Evolutionary conservation across 2,329 filamentous ascomycete genomes (phyloP).

Genomic region (Xylariaceae sp.): DNA sequence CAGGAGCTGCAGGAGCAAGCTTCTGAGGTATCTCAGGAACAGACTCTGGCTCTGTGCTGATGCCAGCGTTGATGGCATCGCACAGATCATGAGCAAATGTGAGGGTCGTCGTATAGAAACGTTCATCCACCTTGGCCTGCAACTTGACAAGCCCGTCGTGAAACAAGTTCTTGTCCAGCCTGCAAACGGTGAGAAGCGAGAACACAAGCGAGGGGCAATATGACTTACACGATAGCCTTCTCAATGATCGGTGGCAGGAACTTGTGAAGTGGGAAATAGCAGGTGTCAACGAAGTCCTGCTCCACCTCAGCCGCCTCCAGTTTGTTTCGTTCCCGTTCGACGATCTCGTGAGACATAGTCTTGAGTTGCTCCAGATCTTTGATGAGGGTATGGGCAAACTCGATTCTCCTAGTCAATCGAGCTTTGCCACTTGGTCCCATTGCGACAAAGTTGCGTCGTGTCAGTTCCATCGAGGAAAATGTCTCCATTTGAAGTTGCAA

Average conservation of each 20-base stretch:
- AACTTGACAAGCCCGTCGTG: constrained; percentile 42
- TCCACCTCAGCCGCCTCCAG: constrained; percentile 70
- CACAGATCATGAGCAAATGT: constrained; percentile 51
- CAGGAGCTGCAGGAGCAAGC: constrained; percentile 37
- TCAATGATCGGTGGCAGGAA: constrained; percentile 72
- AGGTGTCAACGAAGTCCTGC: constrained; percentile 71
- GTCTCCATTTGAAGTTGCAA: constrained; percentile 92
- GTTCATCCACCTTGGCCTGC: constrained; percentile 43
- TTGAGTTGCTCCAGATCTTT: constrained; percentile 72
- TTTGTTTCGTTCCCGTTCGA: constrained; percentile 69
- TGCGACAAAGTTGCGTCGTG: constrained; percentile 85
- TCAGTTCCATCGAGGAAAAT: constrained; percentile 96
- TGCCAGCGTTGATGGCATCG: constrained; percentile 43
- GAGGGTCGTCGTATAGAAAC: constrained; percentile 51
- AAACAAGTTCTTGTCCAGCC: constrained; percentile 59
- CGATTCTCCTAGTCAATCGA: constrained; percentile 72
- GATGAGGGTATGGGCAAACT: constrained; percentile 72
- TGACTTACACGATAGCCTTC: constrained; percentile 70
- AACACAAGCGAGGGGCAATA: constrained; percentile 11
- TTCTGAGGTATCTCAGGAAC: constrained; percentile 18
- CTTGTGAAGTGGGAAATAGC: constrained; percentile 83
- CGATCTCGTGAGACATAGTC: constrained; percentile 60
- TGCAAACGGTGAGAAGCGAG: constrained; percentile 33
- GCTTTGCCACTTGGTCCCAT: constrained; percentile 82
- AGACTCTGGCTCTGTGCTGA: constrained; percentile 35